These are phyloP conservation scores for Dioscorea zingiberensis DNA, from an alignment of 106 monocot genomes.

Conservation along the genomic window DNA sequence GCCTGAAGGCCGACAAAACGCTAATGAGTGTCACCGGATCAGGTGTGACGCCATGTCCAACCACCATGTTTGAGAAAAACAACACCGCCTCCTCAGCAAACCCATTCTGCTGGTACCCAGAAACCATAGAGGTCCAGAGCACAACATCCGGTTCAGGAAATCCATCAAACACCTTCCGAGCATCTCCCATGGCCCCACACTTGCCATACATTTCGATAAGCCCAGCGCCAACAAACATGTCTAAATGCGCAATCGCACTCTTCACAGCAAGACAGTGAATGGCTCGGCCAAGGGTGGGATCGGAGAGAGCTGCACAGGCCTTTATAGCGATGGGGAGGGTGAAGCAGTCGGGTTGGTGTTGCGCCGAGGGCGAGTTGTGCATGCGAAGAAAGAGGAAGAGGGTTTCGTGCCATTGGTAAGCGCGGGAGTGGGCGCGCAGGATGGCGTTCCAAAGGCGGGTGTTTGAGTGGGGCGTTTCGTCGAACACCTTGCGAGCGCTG, in stretches of 20 bases:
- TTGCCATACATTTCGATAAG: constrained; percentile 51
- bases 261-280: constrained; percentile 30
- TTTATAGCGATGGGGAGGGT: constrained; percentile 43
- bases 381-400: constrained; percentile 17
- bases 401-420: constrained; percentile 29
- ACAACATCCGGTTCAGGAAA: constrained; percentile 45
- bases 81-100: constrained; percentile 17
- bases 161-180: constrained; percentile 38
- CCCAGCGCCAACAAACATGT: too few relatives aligned
- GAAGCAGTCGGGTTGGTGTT: constrained; percentile 29
- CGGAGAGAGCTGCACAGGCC: constrained; percentile 19
- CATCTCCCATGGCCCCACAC: constrained; percentile 37
- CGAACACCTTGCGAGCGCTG: constrained; percentile 29
- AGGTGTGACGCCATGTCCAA: constrained; percentile 23
- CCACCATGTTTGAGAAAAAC: constrained; percentile 40
- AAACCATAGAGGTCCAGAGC: constrained; percentile 51
- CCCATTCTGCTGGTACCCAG: constrained; percentile 50
- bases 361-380: neutral
- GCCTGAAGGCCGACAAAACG: constrained; percentile 31
- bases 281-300: constrained; percentile 20
- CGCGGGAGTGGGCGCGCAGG: constrained; percentile 37
- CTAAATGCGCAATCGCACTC: constrained; percentile 2
- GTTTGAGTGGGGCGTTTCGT: constrained; percentile 38
- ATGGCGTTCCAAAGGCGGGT: constrained; percentile 42
- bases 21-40: constrained; percentile 35